Conservation (phyloP, 2,329 filamentous ascomycete species). For the Scopulariopsis brevicaulis region DNA sequence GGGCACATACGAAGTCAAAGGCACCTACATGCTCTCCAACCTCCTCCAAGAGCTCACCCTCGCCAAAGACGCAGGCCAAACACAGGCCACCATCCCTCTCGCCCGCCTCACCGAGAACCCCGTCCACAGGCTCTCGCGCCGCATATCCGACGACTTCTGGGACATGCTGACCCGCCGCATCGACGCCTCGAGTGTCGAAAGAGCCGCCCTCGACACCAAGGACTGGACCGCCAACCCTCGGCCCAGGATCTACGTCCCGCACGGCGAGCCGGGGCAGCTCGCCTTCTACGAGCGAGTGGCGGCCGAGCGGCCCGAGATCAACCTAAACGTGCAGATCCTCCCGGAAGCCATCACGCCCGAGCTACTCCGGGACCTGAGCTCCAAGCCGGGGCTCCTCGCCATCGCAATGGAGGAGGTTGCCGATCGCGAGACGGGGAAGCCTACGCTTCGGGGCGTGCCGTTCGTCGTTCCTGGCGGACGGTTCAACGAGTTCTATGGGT, state of each 20-base stretch:
- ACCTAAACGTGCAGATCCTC: constrained; percentile 76
- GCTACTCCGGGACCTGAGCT: constrained; percentile 72
- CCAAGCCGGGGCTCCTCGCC: constrained; percentile 79
- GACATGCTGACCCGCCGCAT: constrained; percentile 80
- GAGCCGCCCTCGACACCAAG: constrained; percentile 83
- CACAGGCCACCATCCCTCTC: constrained; percentile 85
- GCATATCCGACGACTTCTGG: constrained; percentile 91
- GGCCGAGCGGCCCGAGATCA: constrained; percentile 66
- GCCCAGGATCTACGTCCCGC: constrained; percentile 84
- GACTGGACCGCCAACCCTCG: constrained; percentile 88
- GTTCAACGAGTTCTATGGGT: constrained; percentile 97
- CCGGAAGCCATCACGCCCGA: constrained; percentile 68
- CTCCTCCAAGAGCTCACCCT: constrained; percentile 88
- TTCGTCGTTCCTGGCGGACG: constrained; percentile 96
- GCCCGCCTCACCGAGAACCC: constrained; percentile 90
- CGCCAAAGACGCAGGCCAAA: constrained; percentile 81
- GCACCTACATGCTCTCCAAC: constrained; percentile 96
- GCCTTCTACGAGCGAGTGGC: constrained; percentile 83
- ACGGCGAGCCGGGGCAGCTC: constrained; percentile 73
- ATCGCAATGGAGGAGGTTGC: constrained; percentile 73
- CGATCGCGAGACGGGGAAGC: constrained; percentile 57
- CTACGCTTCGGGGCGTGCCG: constrained; percentile 66
- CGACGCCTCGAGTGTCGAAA: constrained; percentile 76
- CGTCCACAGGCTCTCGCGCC: constrained; percentile 71
- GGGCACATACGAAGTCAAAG: constrained; percentile 68